Evolutionary conservation across 2,329 filamentous ascomycete genomes (phyloP), one percentile per base, ranked within the genome.

Genomic region (Penicillium sp.): DNA sequence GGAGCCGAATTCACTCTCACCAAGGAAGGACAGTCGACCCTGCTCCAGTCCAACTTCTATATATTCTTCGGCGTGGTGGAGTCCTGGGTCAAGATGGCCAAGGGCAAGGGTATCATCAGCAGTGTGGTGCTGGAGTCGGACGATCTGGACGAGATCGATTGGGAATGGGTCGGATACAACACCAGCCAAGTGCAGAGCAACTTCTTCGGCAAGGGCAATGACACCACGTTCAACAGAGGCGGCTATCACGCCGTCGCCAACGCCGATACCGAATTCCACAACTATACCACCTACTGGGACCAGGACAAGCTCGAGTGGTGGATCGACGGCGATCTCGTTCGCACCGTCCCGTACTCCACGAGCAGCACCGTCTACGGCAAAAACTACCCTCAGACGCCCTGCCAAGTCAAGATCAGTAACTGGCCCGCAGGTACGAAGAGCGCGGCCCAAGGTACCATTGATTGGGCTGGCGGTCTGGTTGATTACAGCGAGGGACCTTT

Each of bases 161-260:
- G 89, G 71, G 71, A 74, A 49, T 73, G 71, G 70, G 59, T 74
- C 20, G 74, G 74, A 44, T 68, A 68, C 44, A 70, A 74, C 55
- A 67, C 64, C 22, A 64, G 53, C 35, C 49, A 58, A 31, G 72
- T 75, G 30, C 92, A 97, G 73, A 88, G 87, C 63, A 97, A 99
- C 76, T 99, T 95, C 77, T 99, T 96, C 64, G 90, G 92, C 71
- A 96, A 97, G 75, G 94, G 94, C 48, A 81, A 89, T 62, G 89
- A 88, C 0, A 65, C 64, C 1, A 80, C 82, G 4, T 95, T 92
- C 76, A 89, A 92, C 73, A 87, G 92, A 50, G 92, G 89, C 56
- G 85, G 87, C 45, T 89, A 89, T 69, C 88, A 94, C 73, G 74
- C 83, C 6, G 76, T 86, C 66, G 58, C 75, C 57, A 75, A 82